Evolutionary conservation across 2,329 filamentous ascomycete genomes (phyloP), one percentile per base, ranked within the genome.

Genomic region (Cordyceps sp.): DNA sequence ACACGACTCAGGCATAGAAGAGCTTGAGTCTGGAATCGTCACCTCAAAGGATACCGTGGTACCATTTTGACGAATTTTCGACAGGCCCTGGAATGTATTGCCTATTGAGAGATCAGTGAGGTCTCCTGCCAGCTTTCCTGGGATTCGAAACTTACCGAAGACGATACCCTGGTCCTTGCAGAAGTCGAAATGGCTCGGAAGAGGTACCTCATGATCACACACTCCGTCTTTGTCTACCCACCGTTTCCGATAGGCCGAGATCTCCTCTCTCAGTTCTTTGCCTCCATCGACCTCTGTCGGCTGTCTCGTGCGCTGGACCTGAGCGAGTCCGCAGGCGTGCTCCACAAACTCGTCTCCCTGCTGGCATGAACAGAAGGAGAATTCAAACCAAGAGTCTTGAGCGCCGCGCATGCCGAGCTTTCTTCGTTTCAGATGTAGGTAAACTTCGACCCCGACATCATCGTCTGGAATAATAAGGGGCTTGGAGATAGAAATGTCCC

Each of bases 311-410:
- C 9, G 22, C 9, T 24, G 4, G 9, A 10, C 22, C 9, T 24
- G 4, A 4, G 15, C 25, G n/a, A 32, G 24, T 3, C 31, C 31
- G 10, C 19, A 15, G 19, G 24, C 31, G 25, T 32, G 31, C n/a
- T 32, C 31, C 16, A 22, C n/a, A 20, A 27, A 27, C n/a, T 8
- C 19, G 8, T 32, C 24, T 10, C 14, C 19, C 6, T 32, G 16
- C 19, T 32, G 31, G 15, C 31, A 26, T 25, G 31, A 32, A 21
- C 20, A 32, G 5, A 27, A 32, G 24, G 31, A 32, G 18, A 32
- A 32, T 10, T 27, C 31, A 19, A 27, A 20, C 31, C 31, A 32
- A 21, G 31, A 17, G n/a, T 25, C 31, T 18, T 10, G 9, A 12
- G 10, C 16, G 30, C 30, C 24, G 16, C 30, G n/a, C 15, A 25